phyloP scores from a whole-genome alignment of 257 asterid genomes.

The Solanum gracilifrons region DNA sequence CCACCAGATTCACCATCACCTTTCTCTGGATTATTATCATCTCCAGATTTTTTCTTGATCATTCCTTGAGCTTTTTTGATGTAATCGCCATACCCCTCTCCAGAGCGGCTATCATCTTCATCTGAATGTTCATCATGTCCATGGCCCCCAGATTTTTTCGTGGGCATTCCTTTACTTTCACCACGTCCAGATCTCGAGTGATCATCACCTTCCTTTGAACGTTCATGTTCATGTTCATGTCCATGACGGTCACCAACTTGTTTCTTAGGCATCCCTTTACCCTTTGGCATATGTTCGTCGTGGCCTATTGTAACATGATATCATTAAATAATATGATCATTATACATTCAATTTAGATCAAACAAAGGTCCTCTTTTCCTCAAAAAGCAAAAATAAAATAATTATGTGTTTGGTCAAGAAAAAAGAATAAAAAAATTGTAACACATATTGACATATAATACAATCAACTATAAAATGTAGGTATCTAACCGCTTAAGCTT shows the following conservation, averaged over 20 bases:
- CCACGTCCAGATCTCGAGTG: no score
- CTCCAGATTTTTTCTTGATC: neutral
- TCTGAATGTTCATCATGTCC: neutral
- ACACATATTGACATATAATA: no score
- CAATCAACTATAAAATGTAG: no score
- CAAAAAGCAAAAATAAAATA: no score
- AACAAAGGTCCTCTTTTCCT: no score
- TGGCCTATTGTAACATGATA: neutral
- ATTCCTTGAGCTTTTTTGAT: neutral
- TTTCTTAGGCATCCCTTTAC: neutral
- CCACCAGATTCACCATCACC: neutral
- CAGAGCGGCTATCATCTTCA: neutral
- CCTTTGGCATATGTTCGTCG: no score
- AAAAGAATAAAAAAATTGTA: no score
- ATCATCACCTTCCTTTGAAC: neutral
- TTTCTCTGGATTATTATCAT: no score
- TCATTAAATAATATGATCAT: neutral
- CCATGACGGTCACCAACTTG: neutral
- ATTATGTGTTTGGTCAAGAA: no score
- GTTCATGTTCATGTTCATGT: no score
- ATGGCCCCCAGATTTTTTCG: neutral
- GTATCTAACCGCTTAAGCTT: no score
- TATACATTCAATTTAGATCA: no score
- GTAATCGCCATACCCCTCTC: neutral
- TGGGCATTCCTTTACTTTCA: neutral